phyloP scores from a whole-genome alignment of 1,284 basidiomycete genomes.

The Laetiporus sulphureus region DNA sequence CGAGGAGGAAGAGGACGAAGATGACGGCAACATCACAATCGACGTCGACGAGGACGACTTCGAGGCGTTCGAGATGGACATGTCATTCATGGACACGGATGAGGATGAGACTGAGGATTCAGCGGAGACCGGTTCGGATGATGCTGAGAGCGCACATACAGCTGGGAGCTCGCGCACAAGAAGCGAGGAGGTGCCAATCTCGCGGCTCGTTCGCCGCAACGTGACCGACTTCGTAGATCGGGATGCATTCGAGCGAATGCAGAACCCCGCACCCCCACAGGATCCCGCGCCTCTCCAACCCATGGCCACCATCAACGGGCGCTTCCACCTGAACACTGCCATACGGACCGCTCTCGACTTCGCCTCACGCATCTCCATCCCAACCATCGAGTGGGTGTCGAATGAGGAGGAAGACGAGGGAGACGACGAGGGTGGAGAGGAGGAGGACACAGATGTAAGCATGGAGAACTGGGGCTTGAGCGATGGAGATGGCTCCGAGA shows the following conservation, averaged over 20 bases:
- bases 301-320: not conserved
- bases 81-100: constrained; percentile 3
- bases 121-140: not conserved
- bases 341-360: constrained; percentile 1
- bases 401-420: constrained; percentile 10
- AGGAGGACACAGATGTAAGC: constrained; percentile 13
- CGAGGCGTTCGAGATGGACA: constrained; percentile 17
- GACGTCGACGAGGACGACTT: constrained; percentile 29
- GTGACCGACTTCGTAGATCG: no score
- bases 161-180: no score
- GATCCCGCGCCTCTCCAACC: not conserved
- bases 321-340: not conserved
- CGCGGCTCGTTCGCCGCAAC: no score
- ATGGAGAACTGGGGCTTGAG: constrained; percentile 22
- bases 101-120: not conserved
- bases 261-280: no score
- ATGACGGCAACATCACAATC: constrained; percentile 33
- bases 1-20: constrained; percentile 37
- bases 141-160: no score
- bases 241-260: no score
- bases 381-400: no score
- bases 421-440: constrained; percentile 16
- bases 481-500: constrained; percentile 22
- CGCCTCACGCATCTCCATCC: no score
- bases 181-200: no score